These are phyloP conservation scores for Pneumocystis murina DNA, from an alignment of 1,139 yeast species.

Conservation along the genomic window DNA sequence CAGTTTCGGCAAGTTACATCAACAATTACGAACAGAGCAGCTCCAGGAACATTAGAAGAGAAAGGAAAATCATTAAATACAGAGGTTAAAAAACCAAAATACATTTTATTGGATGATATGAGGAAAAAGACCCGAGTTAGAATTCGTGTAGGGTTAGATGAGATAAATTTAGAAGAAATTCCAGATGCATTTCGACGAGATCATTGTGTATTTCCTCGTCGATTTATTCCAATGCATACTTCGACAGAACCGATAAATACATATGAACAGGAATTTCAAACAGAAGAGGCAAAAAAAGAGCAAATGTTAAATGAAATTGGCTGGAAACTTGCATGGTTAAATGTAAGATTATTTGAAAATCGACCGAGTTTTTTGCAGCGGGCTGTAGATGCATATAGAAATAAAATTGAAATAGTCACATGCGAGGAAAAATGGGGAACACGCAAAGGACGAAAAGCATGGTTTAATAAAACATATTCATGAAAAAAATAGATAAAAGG, in stretches of 20 bases:
- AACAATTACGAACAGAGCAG: background rate
- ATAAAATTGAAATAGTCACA: background rate
- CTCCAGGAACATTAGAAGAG: constrained; percentile 10
- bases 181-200: constrained; percentile 2
- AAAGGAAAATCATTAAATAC: constrained; percentile 6
- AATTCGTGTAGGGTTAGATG: background rate
- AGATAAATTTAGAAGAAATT: background rate
- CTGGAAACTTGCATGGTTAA: constrained; percentile 2
- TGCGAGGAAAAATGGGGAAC: background rate
- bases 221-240: background rate
- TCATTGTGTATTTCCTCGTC: constrained; percentile 1
- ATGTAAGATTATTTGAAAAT: constrained; percentile 1
- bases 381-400: background rate
- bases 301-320: background rate
- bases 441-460: background rate
- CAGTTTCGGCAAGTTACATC: constrained; percentile 2
- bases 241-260: background rate
- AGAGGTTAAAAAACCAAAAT: constrained; percentile 1
- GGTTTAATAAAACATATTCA: background rate
- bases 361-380: background rate
- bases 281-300: background rate
- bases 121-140: background rate
- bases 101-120: background rate
- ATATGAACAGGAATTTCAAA: background rate
- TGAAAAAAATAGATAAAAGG: background rate